Evolutionary conservation across 345 rosid genomes (phyloP).

Genomic region (Eutrema yunnanense): DNA sequence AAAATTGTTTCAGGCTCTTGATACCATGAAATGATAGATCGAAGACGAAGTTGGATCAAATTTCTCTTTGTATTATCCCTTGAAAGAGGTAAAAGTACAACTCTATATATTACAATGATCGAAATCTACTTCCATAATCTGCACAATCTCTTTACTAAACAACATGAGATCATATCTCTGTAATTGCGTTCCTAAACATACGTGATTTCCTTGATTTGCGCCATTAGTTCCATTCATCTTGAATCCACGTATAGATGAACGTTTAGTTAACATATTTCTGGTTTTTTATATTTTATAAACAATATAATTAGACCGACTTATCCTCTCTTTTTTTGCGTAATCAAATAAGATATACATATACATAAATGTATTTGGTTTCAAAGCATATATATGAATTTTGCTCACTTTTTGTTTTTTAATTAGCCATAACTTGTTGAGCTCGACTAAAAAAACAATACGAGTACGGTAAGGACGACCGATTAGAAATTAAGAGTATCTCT

Average conservation of each 20-base stretch:
- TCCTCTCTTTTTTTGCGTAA: not conserved
- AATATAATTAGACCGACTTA: not conserved
- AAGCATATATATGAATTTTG: not conserved
- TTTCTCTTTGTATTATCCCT: too few relatives aligned
- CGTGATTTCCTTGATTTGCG: too few relatives aligned
- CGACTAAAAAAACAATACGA: not conserved
- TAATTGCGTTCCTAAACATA: too few relatives aligned
- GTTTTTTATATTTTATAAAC: not conserved
- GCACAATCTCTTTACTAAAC: too few relatives aligned
- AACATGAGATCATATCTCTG: too few relatives aligned
- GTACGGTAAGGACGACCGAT: not conserved
- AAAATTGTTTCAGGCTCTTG: too few relatives aligned
- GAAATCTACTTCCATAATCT: too few relatives aligned
- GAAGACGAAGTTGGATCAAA: too few relatives aligned
- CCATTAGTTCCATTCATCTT: not conserved
- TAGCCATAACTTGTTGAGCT: not conserved
- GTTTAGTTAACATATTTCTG: not conserved
- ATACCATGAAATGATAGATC: too few relatives aligned
- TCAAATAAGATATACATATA: not conserved
- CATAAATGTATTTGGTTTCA: not conserved
- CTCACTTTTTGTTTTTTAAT: not conserved
- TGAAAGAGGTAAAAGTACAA: too few relatives aligned
- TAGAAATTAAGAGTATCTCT: not conserved
- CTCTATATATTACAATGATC: too few relatives aligned
- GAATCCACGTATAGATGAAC: not conserved